Evolutionary conservation across 768 basidiomycete species (phyloP).

Genomic region (Tubosaeta sp.): DNA sequence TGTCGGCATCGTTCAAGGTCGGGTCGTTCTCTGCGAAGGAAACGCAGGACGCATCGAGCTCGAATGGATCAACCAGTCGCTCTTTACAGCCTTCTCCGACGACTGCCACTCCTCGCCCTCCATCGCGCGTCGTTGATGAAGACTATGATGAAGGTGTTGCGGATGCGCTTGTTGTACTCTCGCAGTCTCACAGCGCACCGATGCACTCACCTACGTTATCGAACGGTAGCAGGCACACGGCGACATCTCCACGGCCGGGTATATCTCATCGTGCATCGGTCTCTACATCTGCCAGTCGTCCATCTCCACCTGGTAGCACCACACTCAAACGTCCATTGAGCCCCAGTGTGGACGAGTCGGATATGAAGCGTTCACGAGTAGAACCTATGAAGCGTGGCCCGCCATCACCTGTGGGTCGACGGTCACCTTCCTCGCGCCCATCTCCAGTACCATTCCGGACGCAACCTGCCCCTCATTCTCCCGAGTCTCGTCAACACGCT

Average conservation of each 20-base stretch:
- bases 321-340: conserved; percentile 67
- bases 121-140: conserved; percentile 75
- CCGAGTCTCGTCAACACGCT: conserved; percentile 51
- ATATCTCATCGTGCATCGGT: conserved; percentile 61
- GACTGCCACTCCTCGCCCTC: conserved; percentile 53
- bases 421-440: conserved; percentile 58
- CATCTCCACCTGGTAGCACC: conserved; percentile 52
- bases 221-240: conserved; percentile 49
- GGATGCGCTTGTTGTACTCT: conserved; percentile 74
- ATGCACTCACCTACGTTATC: conserved; percentile 56
- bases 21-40: conserved; percentile 36
- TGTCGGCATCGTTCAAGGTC: conserved; percentile 31
- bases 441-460: conserved; percentile 73
- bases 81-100: conserved; percentile 74
- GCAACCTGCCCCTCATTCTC: conserved; percentile 65
- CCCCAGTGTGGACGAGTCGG: conserved; percentile 58
- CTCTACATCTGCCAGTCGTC: conserved; percentile 60
- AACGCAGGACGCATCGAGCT: conserved; percentile 62
- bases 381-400: conserved; percentile 49
- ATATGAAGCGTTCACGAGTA: conserved; percentile 61
- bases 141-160: conserved; percentile 94
- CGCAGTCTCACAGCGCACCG: conserved; percentile 35
- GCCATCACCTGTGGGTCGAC: conserved; percentile 49
- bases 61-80: conserved; percentile 55
- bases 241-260: conserved; percentile 44